Percentiles rank a stretch among this genome's conserved stretches.
These are phyloP conservation scores for Cladosporium oxysporum DNA, from an alignment of 2,329 filamentous ascomycete genomes.

Conservation along the genomic window DNA sequence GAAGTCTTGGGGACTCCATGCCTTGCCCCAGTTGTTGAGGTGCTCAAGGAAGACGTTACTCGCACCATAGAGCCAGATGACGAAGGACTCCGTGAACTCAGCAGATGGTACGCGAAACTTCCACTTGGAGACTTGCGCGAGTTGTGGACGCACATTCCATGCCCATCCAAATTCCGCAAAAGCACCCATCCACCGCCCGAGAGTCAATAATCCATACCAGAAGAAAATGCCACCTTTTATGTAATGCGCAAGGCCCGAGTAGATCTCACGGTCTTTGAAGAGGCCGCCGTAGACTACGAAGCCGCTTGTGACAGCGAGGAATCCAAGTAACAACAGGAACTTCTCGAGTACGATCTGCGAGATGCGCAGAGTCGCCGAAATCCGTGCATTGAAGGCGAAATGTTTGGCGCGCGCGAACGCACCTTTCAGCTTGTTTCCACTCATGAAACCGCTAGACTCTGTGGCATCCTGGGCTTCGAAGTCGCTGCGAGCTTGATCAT, in stretches of 20 bases:
- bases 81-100: constrained; percentile 84
- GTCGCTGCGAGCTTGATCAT: constrained; percentile 42
- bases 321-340: constrained; percentile 75
- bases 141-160: constrained; percentile 79
- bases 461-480: constrained; percentile 37
- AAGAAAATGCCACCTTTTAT: constrained; percentile 95
- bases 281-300: constrained; percentile 78
- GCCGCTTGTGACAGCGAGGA: constrained; percentile 70
- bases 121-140: constrained; percentile 61
- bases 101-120: constrained; percentile 67
- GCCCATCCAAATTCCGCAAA: constrained; percentile 93
- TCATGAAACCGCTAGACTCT: constrained; percentile 48
- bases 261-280: constrained; percentile 62
- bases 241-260: constrained; percentile 87
- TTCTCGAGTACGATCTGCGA: constrained; percentile 72
- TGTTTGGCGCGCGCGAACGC: constrained; percentile 30
- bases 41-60: constrained; percentile 95
- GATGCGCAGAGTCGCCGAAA: constrained; percentile 60
- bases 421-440: constrained; percentile 31
- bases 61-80: constrained; percentile 86
- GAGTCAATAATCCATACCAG: constrained; percentile 83
- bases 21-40: constrained; percentile 68
- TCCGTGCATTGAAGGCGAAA: constrained; percentile 46
- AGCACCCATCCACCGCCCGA: constrained; percentile 86
- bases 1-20: constrained; percentile 77